Evolutionary conservation across 768 basidiomycete species (phyloP).

Genomic region (Hebeloma cylindrosporum): DNA sequence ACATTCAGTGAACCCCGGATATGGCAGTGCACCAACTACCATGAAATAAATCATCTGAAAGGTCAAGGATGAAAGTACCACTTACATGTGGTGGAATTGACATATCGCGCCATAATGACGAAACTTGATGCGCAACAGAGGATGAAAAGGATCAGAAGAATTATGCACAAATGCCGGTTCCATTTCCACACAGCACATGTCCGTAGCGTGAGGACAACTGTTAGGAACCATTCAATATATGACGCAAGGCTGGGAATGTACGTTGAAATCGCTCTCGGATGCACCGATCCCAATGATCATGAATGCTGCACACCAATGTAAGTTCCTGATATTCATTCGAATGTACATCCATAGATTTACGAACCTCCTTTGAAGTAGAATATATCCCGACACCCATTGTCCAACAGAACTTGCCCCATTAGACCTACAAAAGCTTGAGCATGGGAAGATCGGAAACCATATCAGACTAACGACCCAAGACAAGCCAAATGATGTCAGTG

Average conservation of each 20-base stretch:
- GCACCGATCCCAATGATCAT: conserved; percentile 5
- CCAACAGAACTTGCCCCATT: not conserved
- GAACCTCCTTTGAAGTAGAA: conserved; percentile 7
- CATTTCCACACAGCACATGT: conserved; percentile 16
- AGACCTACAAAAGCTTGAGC: conserved; percentile 4
- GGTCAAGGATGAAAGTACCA: not conserved
- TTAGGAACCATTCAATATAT: not conserved
- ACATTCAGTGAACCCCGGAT: conserved; percentile 9
- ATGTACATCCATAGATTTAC: not conserved
- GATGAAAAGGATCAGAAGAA: conserved; percentile 1
- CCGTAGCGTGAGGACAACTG: conserved; percentile 13
- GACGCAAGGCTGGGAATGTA: not conserved
- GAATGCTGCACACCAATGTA: conserved; percentile 1
- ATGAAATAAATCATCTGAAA: not conserved
- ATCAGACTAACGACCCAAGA: conserved; percentile 9
- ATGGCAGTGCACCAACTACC: conserved; percentile 1
- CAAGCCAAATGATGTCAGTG: conserved; percentile 8
- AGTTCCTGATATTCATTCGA: not conserved
- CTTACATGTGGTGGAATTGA: conserved; percentile 9
- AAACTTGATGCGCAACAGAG: conserved; percentile 2
- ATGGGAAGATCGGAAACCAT: not conserved
- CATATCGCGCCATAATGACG: conserved; percentile 2
- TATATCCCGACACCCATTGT: conserved; percentile 2
- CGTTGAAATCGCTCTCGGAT: conserved; percentile 9
- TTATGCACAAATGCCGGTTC: not conserved